Evolutionary conservation across 2,329 filamentous ascomycete genomes (phyloP), one percentile per base, ranked within the genome.

Genomic region (Neocucurbitaria cava): DNA sequence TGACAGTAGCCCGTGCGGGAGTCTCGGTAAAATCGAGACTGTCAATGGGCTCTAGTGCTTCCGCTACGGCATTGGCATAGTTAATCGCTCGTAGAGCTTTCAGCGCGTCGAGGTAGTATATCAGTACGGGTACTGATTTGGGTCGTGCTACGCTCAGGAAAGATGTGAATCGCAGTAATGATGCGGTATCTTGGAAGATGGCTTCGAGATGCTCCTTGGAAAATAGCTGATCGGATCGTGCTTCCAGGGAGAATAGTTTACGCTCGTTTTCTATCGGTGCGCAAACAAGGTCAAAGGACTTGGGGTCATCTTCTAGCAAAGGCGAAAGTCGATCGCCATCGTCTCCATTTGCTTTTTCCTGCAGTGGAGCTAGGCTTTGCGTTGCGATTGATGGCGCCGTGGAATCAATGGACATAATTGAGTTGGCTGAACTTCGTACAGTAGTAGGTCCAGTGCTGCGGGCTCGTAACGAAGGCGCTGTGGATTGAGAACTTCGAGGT

Each of bases 51-150:
- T 84, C 80, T 8, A 90, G 77, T 1, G 86, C 82, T 56, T 85
- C 82, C 1, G 86, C 82, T 31, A 92, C 81, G 0, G 87, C 84
- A 70, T 92, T 91, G 18, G 88, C 84, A 64, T 92, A 92, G 30
- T 82, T 81, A 52, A 92, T 86, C 1, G 89, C 88, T 61, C 86
- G 85, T 11, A 91, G 73, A 0, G 89, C 89, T 68, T 92, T 93
- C 52, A 87, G 73, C 0, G 88, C 83, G 62, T 91, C 87, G 1
- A 92, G 79, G 60, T 91, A 91, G 76, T 91, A 90, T 23, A 87
- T 83, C 13, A 92, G 75, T 7, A 89, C 76, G 0, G 88, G 84
- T 2, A 90, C 78, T 0, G 89, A 90, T 18, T 82, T 76, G 5
- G 87, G 85, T 40, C 87, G 81, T 40, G 83, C 78, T 4, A 78